Conservation (phyloP, 2,329 filamentous ascomycete species). For the Metarhizium anisopliae region DNA sequence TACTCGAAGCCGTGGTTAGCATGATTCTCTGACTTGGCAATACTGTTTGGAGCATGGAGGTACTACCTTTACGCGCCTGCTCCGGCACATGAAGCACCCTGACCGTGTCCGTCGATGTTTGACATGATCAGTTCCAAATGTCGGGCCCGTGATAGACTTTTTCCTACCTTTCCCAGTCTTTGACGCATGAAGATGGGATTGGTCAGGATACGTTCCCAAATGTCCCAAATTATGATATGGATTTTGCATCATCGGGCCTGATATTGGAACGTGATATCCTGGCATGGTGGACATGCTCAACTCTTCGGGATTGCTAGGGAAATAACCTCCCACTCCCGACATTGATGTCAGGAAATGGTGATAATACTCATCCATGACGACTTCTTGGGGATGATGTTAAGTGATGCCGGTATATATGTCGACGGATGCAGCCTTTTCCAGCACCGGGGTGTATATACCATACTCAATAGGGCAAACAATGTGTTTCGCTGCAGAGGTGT, state of each 20-base stretch:
- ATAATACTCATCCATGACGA: slow-evolving; percentile 46
- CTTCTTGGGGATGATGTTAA: background rate
- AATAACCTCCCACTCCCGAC: slow-evolving; percentile 33
- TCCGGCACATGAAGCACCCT: slow-evolving; percentile 86
- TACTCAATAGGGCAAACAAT: slow-evolving; percentile 4
- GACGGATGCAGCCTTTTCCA: slow-evolving; percentile 4
- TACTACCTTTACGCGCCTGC: slow-evolving; percentile 70
- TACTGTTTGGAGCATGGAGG: background rate
- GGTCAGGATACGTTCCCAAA: slow-evolving; percentile 41
- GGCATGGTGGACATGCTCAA: slow-evolving; percentile 27
- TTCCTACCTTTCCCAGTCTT: slow-evolving; percentile 41
- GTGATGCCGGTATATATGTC: slow-evolving; percentile 5
- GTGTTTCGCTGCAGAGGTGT: slow-evolving; percentile 6
- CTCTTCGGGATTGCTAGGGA: slow-evolving; percentile 30
- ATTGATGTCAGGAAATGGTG: slow-evolving; percentile 46
- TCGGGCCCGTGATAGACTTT: slow-evolving; percentile 34
- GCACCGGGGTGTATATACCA: slow-evolving; percentile 4
- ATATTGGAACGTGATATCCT: slow-evolving; percentile 19
- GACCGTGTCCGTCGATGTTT: slow-evolving; percentile 92
- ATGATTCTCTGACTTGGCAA: background rate
- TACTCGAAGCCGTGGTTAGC: slow-evolving; percentile 16
- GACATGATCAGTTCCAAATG: slow-evolving; percentile 53
- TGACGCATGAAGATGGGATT: slow-evolving; percentile 36
- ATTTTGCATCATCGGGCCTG: slow-evolving; percentile 25
- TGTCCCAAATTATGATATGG: slow-evolving; percentile 40